Evolutionary conservation across 2,329 filamentous ascomycete genomes (phyloP), one percentile per base, ranked within the genome.

Genomic region (Myriosclerotinia scirpicola): DNA sequence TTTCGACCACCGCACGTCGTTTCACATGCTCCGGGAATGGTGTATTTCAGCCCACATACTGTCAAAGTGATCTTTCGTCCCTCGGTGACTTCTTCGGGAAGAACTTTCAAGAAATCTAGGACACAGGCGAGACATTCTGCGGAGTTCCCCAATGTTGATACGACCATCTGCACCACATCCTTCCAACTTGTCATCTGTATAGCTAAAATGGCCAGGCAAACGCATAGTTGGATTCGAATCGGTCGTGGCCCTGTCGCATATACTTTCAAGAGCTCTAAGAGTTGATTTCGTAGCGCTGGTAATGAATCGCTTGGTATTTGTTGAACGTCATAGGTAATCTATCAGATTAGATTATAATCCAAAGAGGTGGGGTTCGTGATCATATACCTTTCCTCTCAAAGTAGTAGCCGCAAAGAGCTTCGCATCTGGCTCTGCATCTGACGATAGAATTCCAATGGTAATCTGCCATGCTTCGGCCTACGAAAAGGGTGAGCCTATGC

Each of bases 1-100:
- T 76, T 76, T 77, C 74, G 75, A 73, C 75, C 55, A 71, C 69
- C 69, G 70, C 69, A 76, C 72, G 73, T 76, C 74, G 77, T 74
- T 75, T 73, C 71, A 70, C 70, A 72, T 70, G 71, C 69, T 75
- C 71, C 70, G 66, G 80, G 78, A 80, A 79, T 80, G 81, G 78
- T 80, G 77, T 77, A 75, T 80, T 78, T 82, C 82, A 83, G 82
- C 90, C 88, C 85, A 94, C 92, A 83, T 95, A 97, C 93, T 87
- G 92, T 93, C 81, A 99, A 86, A 85, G 93, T 97, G 85, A 99
- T 97, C 83, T 98, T 99, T 81, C 95, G 92, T 81, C 95, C 95
- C 85, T 99, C 94, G 74, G 92, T 98, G 77, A 99, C 95, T 85
- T 99, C 95, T 84, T 99, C 95, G 66, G 95, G 95, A 72, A 99